Conservation (phyloP, 2,329 filamentous ascomycete genomes). For the Clarireedia monteithiana region DNA sequence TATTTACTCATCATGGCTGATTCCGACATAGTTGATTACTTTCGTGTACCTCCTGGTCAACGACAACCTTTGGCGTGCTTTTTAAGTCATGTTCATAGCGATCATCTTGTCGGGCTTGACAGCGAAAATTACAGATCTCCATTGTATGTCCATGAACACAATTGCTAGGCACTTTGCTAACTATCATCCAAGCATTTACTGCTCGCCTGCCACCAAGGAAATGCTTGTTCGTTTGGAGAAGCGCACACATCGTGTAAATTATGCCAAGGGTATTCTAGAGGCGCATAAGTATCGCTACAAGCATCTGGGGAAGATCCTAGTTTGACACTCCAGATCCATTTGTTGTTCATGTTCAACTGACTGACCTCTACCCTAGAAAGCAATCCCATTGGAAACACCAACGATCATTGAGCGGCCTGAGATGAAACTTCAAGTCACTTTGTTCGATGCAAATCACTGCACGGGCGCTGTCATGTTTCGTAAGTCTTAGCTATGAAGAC, state of each 20-base stretch:
- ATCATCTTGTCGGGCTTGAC: constrained; percentile 63
- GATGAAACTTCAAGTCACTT: constrained; percentile 66
- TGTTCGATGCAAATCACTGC: constrained; percentile 90
- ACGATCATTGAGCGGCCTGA: constrained; percentile 69
- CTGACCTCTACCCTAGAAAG: constrained; percentile 43
- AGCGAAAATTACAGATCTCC: constrained; percentile 69
- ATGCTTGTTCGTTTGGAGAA: constrained; percentile 75
- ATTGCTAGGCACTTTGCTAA: constrained; percentile 10
- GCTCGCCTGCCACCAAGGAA: constrained; percentile 74
- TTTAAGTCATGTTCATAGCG: constrained; percentile 85
- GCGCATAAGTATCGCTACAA: constrained; percentile 66
- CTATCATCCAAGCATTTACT: constrained; percentile 57
- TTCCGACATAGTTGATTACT: constrained; percentile 63
- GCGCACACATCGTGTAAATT: constrained; percentile 73
- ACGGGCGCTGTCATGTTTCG: constrained; percentile 84
- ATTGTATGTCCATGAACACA: constrained; percentile 43
- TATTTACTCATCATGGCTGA: neutral
- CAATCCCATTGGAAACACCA: constrained; percentile 75
- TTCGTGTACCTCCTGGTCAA: constrained; percentile 48
- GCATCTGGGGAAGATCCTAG: constrained; percentile 63
- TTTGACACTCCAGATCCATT: constrained; percentile 26
- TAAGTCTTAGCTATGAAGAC: constrained; percentile 28
- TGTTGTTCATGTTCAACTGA: no score
- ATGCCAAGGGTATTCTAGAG: constrained; percentile 70
- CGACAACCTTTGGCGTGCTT: constrained; percentile 73